Base-by-base conservation (phyloP, 108 stramenopile species). In the Discostella stelligeroides region DNA sequence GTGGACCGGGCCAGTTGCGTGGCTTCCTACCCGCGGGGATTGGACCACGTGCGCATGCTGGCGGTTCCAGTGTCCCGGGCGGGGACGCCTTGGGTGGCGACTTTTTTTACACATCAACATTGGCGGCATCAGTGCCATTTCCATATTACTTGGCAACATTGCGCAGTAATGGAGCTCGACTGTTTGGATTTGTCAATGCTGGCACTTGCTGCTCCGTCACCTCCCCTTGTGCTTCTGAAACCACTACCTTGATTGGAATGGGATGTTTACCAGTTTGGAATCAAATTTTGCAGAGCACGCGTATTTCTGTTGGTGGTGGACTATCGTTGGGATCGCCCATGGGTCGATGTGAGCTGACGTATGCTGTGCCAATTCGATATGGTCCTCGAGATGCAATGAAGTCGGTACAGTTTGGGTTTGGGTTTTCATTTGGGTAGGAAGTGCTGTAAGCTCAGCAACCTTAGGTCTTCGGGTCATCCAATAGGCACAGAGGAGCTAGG, bases 21-120 rank as follows among this genome's bases (percentile, higher is more conserved):
- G 93, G 93, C 8, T 94, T 94, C 78, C 49, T 85, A 24, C 93
- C 89, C 10, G 77, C 85, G 27, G 90, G 90, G 1, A 90, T 94
- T 64, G 93, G 93, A 40, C 93, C 90, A 10, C 75, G 93, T 34
- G 76, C 85, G 29, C 76, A 30, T 17, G 59, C 46, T 42, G 87
- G 87, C 27, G 86, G 85, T 38, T 73, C 83, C 7, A 64, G 63
- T 15, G 80, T 81, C 20, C 86, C 88, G 14, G 88, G 86, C 21
- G 93, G 93, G 21, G 90, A 91, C 71, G 72, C 90, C 17, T 51
- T 94, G 28, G 93, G 93, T 34, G 93, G 93, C 55, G 83, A 84
- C 60, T 49, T 91, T 28, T 94, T 79, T 63, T 94, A 94, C 66
- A 87, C 88, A 37, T 75, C 88, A 10, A 79, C 87, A 17, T 11